Conservation (phyloP, 169 alveolate species). For the Babesia bigemina region DNA sequence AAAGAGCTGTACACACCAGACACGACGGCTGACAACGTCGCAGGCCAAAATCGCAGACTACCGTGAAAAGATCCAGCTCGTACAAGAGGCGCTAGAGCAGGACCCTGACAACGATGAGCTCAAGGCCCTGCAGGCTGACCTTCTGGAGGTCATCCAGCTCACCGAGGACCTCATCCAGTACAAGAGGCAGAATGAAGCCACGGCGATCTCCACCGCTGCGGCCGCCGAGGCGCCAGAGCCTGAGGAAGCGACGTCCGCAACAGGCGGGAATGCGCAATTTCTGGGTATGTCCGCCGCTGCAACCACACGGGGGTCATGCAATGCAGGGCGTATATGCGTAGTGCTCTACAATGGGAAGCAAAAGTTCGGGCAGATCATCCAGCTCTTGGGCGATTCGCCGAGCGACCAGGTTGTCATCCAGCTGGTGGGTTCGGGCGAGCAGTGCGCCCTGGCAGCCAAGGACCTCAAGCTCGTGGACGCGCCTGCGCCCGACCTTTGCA, state of each 20-base stretch:
- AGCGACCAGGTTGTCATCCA: constrained; percentile 49
- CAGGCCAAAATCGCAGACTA: constrained; percentile 65
- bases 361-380: constrained; percentile 53
- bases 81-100: constrained; percentile 53
- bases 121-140: constrained; percentile 36
- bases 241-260: constrained; percentile 16
- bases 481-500: constrained; percentile 54
- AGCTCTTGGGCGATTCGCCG: constrained; percentile 59
- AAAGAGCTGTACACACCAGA: not conserved
- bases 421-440: constrained; percentile 56
- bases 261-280: constrained; percentile 6
- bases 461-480: constrained; percentile 64
- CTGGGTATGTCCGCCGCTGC: constrained; percentile 7
- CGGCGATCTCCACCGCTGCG: not conserved
- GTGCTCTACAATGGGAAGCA: constrained; percentile 66
- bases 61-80: constrained; percentile 37
- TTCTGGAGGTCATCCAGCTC: constrained; percentile 61
- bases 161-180: constrained; percentile 58
- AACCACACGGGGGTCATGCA: not conserved
- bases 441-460: constrained; percentile 54
- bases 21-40: constrained; percentile 4
- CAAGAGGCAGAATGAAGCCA: constrained; percentile 34
- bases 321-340: constrained; percentile 56
- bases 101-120: constrained; percentile 65
- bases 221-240: constrained; percentile 7